Evolutionary conservation across 148 eudicot species (phyloP), one percentile per base, ranked within the genome.

Genomic region (Rhododendron ovatum): DNA sequence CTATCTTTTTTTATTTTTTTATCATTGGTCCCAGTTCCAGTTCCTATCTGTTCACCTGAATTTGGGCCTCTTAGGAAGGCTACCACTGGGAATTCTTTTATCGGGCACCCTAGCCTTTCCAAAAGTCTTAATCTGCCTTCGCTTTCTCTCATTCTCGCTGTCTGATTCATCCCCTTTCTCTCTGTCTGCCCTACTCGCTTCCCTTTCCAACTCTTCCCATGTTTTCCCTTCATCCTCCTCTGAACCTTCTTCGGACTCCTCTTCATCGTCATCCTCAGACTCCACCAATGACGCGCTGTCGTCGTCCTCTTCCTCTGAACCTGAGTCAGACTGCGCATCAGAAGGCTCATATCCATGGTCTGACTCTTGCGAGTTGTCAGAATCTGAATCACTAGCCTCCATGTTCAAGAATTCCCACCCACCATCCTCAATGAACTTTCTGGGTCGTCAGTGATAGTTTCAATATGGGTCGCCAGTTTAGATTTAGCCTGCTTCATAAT

Each of bases 391-490:
- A 80, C 92, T 89, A 39, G 93, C 96, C 61, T 93, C 96, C 96
- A 91, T 90, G 45, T 93, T 93, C 86, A 93, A 88, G 65, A 93
- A 93, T 74, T 93, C 96, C 96, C 96, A 93, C 37, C 96, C 96
- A 30, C 94, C 96, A 76, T 91, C 96, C 50, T 92, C 93, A 1
- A 93, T 91, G 80, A 93, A 93, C 82, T 89, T 78, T 91, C 87
- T 43, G 96, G 94, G 65, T 93, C 96, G 30, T 92, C 94, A 2
- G 90, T 89, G 84, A 93, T 93, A 2, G 96, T 92, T 80, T 93
- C 80, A 93, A 85, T 30, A 93, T 92, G 39, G 93, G 92, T 12
- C 92, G 88, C 96, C 96, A 93, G 78, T 91, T 93, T 50, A 93
- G 91, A 88, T 93, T 93, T 85, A 92, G 84, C 87, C 92, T 92